Percentiles rank a stretch among this genome's conserved stretches.
phyloP scores from a whole-genome alignment of 164 flowering plant genomes.

The Vitis vinifera region ASM3070453v1 NC_081822.1:14704501-14705000 shows the following conservation, averaged over 20 bases:
- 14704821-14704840: conserved; percentile 40
- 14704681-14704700: too few species aligned
- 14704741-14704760: conserved; percentile 33
- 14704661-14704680: too few species aligned
- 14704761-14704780: conserved; percentile 11
- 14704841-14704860: conserved; percentile 48
- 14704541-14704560: too few species aligned
- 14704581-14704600: too few species aligned
- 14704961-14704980: not conserved
- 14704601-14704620: too few species aligned
- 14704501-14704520: too few species aligned
- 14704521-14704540: too few species aligned
- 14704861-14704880: conserved; percentile 49
- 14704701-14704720: conserved; percentile 2
- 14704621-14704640: too few species aligned
- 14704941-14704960: not conserved
- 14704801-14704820: conserved; percentile 38
- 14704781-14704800: conserved; percentile 13
- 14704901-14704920: conserved; percentile 49
- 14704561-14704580: too few species aligned
- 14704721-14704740: conserved; percentile 35
- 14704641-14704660: too few species aligned
- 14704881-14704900: conserved; percentile 39
- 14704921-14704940: conserved; percentile 43
- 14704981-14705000: not conserved